Evolutionary conservation across 2,329 filamentous ascomycete species (phyloP).

Genomic region (Exophiala lecanii-corni): DNA sequence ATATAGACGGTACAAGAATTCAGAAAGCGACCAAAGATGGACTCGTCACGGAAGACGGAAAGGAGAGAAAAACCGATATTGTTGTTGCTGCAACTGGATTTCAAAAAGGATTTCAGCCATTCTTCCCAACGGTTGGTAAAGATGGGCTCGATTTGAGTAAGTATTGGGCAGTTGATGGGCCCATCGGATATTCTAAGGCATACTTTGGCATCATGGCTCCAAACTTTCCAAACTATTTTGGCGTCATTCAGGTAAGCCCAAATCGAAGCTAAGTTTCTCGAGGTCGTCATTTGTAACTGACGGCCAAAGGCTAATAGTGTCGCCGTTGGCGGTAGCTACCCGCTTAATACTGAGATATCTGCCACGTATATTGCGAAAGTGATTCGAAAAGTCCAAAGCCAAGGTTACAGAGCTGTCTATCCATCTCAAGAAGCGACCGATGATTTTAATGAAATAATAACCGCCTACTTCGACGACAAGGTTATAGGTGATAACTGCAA

Average conservation of each 20-base stretch:
- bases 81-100: slow-evolving; percentile 36
- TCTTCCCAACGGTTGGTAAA: slow-evolving; percentile 31
- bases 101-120: slow-evolving; percentile 28
- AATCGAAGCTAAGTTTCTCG: too few relatives aligned
- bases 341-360: slow-evolving; percentile 7
- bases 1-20: slow-evolving; percentile 51
- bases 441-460: slow-evolving; percentile 9
- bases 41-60: slow-evolving; percentile 21
- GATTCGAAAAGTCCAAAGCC: slow-evolving; percentile 9
- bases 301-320: slow-evolving; percentile 29
- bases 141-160: slow-evolving; percentile 29
- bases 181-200: slow-evolving; percentile 26
- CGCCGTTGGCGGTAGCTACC: slow-evolving; percentile 24
- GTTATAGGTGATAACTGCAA: slow-evolving; percentile 8
- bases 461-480: slow-evolving; percentile 7
- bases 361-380: slow-evolving; percentile 9
- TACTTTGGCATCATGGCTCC: slow-evolving; percentile 33
- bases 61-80: slow-evolving; percentile 18
- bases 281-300: too few relatives aligned
- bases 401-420: slow-evolving; percentile 6
- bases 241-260: neutral
- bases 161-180: slow-evolving; percentile 28
- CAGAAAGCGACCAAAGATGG: slow-evolving; percentile 54
- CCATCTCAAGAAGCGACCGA: slow-evolving; percentile 4
- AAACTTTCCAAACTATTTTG: slow-evolving; percentile 30